These are phyloP conservation scores for Phialemonium atrogriseum DNA, from an alignment of 2,329 filamentous ascomycete genomes.

Conservation along the genomic window DNA sequence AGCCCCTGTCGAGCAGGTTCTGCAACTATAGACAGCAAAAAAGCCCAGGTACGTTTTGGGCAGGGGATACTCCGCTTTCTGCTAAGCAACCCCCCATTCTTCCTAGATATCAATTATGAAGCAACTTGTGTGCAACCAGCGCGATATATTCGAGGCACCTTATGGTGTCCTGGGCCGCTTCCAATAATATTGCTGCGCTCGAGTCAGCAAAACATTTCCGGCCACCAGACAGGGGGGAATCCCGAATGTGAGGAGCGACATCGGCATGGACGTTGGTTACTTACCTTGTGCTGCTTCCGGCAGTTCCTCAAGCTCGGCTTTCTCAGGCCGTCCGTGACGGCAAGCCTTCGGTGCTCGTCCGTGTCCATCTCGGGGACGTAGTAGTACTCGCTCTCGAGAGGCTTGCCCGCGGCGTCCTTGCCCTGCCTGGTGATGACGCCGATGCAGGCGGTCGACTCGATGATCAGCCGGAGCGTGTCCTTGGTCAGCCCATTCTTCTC, in stretches of 20 bases:
- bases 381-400: conserved; percentile 93
- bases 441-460: conserved; percentile 69
- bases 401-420: conserved; percentile 91
- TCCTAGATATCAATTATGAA: too few relatives aligned
- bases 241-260: conserved; percentile 1
- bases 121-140: too few relatives aligned
- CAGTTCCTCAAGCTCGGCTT: conserved; percentile 86
- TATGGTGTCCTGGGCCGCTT: conserved; percentile 54
- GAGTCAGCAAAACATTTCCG: conserved; percentile 11
- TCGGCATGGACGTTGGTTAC: conserved; percentile 20
- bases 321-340: conserved; percentile 76
- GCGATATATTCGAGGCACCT: too few relatives aligned
- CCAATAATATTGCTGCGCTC: conserved; percentile 59
- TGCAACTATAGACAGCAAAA: too few relatives aligned
- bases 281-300: conserved; percentile 94
- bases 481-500: conserved; percentile 52
- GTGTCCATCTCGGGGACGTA: conserved; percentile 83
- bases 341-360: conserved; percentile 68
- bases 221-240: conserved; percentile 4
- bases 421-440: conserved; percentile 84
- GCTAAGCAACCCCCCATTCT: too few relatives aligned
- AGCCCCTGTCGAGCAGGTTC: too few relatives aligned
- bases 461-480: conserved; percentile 58
- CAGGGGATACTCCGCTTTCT: too few relatives aligned
- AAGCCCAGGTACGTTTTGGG: too few relatives aligned